phyloP scores from a whole-genome alignment of 78 protist genomes.

The Dictyostelium citrinum region DNA sequence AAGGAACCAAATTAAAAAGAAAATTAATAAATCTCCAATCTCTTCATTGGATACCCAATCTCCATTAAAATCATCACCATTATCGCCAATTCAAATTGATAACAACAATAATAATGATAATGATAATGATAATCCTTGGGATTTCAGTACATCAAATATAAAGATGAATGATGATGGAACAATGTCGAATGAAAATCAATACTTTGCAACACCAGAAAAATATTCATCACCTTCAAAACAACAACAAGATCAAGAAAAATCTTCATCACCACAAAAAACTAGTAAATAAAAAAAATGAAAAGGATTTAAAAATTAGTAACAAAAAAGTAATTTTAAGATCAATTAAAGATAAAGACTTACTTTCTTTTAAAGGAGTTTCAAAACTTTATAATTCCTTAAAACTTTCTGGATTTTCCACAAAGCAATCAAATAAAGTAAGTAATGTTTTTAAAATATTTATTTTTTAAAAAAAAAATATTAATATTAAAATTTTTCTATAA shows the following conservation, averaged over 20 bases:
- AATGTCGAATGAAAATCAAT: not conserved
- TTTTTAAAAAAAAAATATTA: not conserved
- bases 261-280: not conserved
- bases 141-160: not conserved
- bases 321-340: not conserved
- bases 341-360: not conserved
- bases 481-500: not conserved
- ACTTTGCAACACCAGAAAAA: not conserved
- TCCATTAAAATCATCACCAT: not conserved
- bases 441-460: no score
- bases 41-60: not conserved
- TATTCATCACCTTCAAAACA: not conserved
- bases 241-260: not conserved
- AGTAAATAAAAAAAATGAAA: not conserved
- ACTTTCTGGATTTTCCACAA: not conserved
- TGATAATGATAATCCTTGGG: not conserved
- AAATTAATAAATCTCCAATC: not conserved
- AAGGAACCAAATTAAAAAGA: not conserved
- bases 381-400: not conserved
- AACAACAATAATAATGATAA: not conserved
- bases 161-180: not conserved
- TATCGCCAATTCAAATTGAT: not conserved
- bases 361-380: not conserved
- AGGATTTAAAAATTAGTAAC: not conserved
- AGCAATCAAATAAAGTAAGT: conserved; percentile 10